These are phyloP conservation scores for Osmanthus fragrans DNA, from an alignment of 257 asterid species.

Conservation along the genomic window DNA sequence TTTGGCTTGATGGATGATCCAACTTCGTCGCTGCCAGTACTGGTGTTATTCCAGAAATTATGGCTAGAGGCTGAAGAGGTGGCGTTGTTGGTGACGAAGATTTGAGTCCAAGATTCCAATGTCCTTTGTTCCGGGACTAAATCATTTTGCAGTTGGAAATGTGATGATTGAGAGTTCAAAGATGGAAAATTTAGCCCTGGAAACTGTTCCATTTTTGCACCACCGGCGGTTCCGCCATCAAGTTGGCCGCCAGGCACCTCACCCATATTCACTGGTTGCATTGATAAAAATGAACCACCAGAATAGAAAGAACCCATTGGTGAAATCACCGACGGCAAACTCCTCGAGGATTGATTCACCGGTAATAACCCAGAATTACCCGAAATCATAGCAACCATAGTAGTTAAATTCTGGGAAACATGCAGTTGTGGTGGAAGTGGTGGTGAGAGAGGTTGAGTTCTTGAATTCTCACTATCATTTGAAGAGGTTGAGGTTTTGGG, in stretches of 20 bases:
- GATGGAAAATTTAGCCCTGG: conserved; percentile 7
- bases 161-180: conserved; percentile 17
- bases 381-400: background rate
- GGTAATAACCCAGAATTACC: conserved; percentile 11
- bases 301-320: conserved; percentile 22
- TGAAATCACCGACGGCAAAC: background rate
- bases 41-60: conserved; percentile 21
- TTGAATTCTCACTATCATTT: conserved; percentile 24
- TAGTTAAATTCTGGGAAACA: background rate
- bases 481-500: conserved; percentile 7
- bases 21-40: background rate
- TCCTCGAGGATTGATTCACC: background rate
- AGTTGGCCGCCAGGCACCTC: background rate
- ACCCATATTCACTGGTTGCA: background rate
- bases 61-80: conserved; percentile 2
- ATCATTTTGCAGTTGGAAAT: conserved; percentile 13
- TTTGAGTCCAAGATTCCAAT: conserved; percentile 32
- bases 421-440: background rate
- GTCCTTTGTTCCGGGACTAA: conserved; percentile 16
- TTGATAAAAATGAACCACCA: background rate
- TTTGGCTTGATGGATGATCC: conserved; percentile 26
- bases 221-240: background rate
- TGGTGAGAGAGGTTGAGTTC: conserved; percentile 4
- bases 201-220: background rate
- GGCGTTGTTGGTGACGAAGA: conserved; percentile 13